Percentiles rank a stretch among this genome's conserved stretches.
Conservation (phyloP, 306 rosid genomes). For the Cotoneaster glaucophyllus region DNA sequence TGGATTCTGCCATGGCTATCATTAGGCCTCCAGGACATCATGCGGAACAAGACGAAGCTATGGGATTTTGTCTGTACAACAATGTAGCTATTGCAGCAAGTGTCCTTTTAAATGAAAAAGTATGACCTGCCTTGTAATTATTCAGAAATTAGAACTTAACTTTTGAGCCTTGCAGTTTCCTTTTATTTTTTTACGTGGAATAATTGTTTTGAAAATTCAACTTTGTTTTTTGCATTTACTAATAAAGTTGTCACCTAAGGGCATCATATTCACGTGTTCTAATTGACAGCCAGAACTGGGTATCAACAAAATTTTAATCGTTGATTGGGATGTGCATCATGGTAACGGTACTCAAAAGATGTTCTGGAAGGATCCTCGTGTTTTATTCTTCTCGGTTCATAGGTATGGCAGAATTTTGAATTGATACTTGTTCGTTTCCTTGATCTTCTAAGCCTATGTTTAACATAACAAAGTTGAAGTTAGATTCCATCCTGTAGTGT, state of each 20-base stretch:
- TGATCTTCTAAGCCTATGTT: not conserved
- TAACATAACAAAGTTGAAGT: not conserved
- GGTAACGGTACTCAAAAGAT: slow-evolving; percentile 94
- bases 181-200: not conserved
- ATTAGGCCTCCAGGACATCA: slow-evolving; percentile 99
- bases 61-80: slow-evolving; percentile 93
- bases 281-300: slow-evolving; percentile 74
- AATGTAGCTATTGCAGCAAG: slow-evolving; percentile 81
- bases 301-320: slow-evolving; percentile 64
- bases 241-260: slow-evolving; percentile 11
- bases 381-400: slow-evolving; percentile 93
- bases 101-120: slow-evolving; percentile 62
- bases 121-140: slow-evolving; percentile 25
- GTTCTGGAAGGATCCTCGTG: slow-evolving; percentile 83
- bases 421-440: not conserved
- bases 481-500: not conserved
- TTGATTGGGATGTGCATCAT: slow-evolving; percentile 99
- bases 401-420: slow-evolving; percentile 38
- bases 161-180: not conserved
- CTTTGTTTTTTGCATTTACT: not conserved
- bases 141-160: not conserved
- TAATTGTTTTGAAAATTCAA: not conserved
- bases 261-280: slow-evolving; percentile 12
- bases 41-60: slow-evolving; percentile 73
- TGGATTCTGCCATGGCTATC: slow-evolving; percentile 73